These are phyloP conservation scores for Luzula sylvatica DNA, from an alignment of 176 grass and related monocot species.

Conservation along the genomic window DNA sequence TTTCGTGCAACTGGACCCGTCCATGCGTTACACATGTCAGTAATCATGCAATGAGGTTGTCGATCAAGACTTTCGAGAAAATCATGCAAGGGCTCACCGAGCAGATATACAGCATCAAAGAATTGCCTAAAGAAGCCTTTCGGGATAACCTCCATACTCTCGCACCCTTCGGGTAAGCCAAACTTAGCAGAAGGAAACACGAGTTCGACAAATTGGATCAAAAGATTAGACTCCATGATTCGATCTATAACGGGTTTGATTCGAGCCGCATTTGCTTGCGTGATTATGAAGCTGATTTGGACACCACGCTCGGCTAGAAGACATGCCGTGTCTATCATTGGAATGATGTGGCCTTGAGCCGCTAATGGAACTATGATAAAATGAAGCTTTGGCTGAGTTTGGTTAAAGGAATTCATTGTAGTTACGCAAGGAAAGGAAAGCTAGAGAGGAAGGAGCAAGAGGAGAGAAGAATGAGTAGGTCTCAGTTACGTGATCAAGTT, in stretches of 20 bases:
- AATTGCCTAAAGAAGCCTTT: not conserved
- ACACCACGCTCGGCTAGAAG: slow-evolving; percentile 33
- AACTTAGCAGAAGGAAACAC: slow-evolving; percentile 26
- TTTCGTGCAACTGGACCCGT: slow-evolving; percentile 1
- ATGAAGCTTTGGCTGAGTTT: slow-evolving; percentile 20
- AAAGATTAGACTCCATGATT: not conserved
- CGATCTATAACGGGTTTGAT: slow-evolving; percentile 27
- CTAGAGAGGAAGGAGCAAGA: no score
- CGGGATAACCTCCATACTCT: slow-evolving; percentile 35
- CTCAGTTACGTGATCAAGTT: no score
- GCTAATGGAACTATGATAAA: slow-evolving; percentile 42
- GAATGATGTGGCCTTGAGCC: slow-evolving; percentile 46
- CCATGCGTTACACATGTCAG: slow-evolving; percentile 12
- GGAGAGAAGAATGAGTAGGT: no score
- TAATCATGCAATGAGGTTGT: slow-evolving; percentile 9
- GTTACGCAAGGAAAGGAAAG: no score
- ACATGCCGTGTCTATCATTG: slow-evolving; percentile 34
- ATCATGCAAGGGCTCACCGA: slow-evolving; percentile 1
- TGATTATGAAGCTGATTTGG: slow-evolving; percentile 27
- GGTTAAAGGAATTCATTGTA: not conserved
- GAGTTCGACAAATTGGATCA: slow-evolving; percentile 16
- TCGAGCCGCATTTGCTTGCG: slow-evolving; percentile 26
- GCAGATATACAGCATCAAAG: slow-evolving; percentile 6
- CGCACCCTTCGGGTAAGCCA: slow-evolving; percentile 38
- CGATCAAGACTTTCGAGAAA: slow-evolving; percentile 3